Evolutionary conservation across 257 asterid species (phyloP), one percentile per base, ranked within the genome.

Genomic region (Gardenia jasminoides): DNA sequence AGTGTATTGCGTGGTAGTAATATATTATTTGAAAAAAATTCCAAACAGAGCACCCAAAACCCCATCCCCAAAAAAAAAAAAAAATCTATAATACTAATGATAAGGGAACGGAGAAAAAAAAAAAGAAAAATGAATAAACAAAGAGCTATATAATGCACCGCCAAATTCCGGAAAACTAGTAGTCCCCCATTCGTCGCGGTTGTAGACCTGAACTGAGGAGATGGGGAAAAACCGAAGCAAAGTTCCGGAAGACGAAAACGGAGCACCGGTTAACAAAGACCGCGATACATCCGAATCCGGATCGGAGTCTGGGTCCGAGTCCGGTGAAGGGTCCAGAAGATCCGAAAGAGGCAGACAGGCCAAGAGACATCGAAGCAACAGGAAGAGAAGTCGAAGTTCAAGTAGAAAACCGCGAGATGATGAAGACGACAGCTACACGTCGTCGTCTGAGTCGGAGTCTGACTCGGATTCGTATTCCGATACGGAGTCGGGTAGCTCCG

Each of bases 201-300:
- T 39, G 24, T 13, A n/a, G 69, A 2, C 68, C 13, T 61, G 16
- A 31, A 66, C 4, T 9, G 24, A n/a, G 46, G 72, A 17, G 72
- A 91, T 90, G 98, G 91, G 82, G 3, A 92, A 80, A 82, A 90
- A 88, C 36, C 80, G 78, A 87, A 74, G 39, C 81, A 84, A 62
- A 83, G 70, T 85, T 76, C 80, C 90, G 68, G 85, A 83, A 61
- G 84, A 78, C 68, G 90, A 86, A 43, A 67, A 76, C 74, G 91
- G 86, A 81, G 84, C 91, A 75, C 91, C 90, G 19, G 66, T 90
- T 10, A 88, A 84, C 62, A 88, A 84, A 67, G 59, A 77, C 62
- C 87, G 43, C 80, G 87, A 84, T 3, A 87, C 82, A 75, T 83
- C 89, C 54, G 80, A 80, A 28, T 72, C 88, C 75, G 90, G 76